Conservation (phyloP, 352 stramenopile species). For the Phytophthora rubi region DNA sequence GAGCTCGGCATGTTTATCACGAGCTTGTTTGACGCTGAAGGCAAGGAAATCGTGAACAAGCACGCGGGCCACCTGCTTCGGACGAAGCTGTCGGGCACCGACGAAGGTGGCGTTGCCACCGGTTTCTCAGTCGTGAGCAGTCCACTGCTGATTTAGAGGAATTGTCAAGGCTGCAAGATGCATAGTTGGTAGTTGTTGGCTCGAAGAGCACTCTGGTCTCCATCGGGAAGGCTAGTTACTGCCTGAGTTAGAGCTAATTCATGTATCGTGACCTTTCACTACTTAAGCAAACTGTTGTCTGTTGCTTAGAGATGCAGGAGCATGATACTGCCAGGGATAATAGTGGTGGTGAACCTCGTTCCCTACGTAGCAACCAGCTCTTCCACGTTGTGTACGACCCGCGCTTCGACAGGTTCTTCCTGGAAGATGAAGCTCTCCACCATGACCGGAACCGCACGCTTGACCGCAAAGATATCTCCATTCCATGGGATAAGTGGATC, state of each 20-base stretch:
- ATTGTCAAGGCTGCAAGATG: not conserved
- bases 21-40: slow-evolving; percentile 73
- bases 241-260: slow-evolving; percentile 18
- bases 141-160: slow-evolving; percentile 80
- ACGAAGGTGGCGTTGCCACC: slow-evolving; percentile 97
- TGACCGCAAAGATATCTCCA: slow-evolving; percentile 8
- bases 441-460: not conserved
- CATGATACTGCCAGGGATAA: not conserved
- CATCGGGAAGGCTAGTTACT: not conserved
- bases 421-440: slow-evolving; percentile 37
- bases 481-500: slow-evolving; percentile 51
- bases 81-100: slow-evolving; percentile 94
- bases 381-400: slow-evolving; percentile 58
- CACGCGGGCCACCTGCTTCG: slow-evolving; percentile 95
- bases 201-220: slow-evolving; percentile 2
- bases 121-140: slow-evolving; percentile 95
- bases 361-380: slow-evolving; percentile 12
- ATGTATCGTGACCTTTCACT: slow-evolving; percentile 18
- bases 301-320: slow-evolving; percentile 16
- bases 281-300: not conserved
- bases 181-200: slow-evolving; percentile 11
- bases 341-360: not conserved
- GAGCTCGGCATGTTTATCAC: slow-evolving; percentile 97
- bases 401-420: slow-evolving; percentile 54
- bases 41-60: slow-evolving; percentile 91